These are phyloP conservation scores for Scutellaria minor DNA, from an alignment of 257 asterid species.

Conservation along the genomic window DNA sequence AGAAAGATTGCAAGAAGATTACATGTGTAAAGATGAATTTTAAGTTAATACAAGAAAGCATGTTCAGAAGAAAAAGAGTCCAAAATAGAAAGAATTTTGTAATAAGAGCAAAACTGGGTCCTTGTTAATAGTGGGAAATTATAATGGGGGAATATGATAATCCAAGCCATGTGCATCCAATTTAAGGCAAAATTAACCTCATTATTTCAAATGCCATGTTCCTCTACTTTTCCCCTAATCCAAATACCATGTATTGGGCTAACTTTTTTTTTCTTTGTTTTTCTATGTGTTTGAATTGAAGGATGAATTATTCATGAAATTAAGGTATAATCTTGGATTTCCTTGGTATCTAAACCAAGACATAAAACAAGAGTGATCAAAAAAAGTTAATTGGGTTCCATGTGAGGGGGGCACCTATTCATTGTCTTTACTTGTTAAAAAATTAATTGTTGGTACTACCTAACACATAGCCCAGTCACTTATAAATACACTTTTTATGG, in stretches of 20 bases:
- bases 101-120: slow-evolving; percentile 39
- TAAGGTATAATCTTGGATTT: slow-evolving; percentile 35
- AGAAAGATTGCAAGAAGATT: slow-evolving; percentile 18
- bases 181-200: slow-evolving; percentile 40
- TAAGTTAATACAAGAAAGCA: slow-evolving; percentile 32
- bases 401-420: slow-evolving; percentile 44
- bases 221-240: slow-evolving; percentile 49
- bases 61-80: slow-evolving; percentile 38
- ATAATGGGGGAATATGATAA: slow-evolving; percentile 45
- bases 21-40: slow-evolving; percentile 35
- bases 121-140: slow-evolving; percentile 39
- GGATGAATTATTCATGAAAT: slow-evolving; percentile 38
- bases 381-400: slow-evolving; percentile 51
- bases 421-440: slow-evolving; percentile 43
- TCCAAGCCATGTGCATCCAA: slow-evolving; percentile 65
- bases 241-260: slow-evolving; percentile 42
- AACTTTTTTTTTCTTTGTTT: slow-evolving; percentile 20
- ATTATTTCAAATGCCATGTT: slow-evolving; percentile 51
- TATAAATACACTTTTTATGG: slow-evolving; percentile 35
- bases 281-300: slow-evolving; percentile 15
- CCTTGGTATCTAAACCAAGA: slow-evolving; percentile 44
- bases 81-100: slow-evolving; percentile 41
- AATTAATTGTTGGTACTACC: slow-evolving; percentile 38
- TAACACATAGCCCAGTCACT: slow-evolving; percentile 46
- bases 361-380: slow-evolving; percentile 39